Percentiles rank a stretch among this genome's conserved stretches.
Evolutionary conservation across 192 early-diverging fungal species (phyloP).

Genomic region (Phlyctochytrium arcticum): DNA sequence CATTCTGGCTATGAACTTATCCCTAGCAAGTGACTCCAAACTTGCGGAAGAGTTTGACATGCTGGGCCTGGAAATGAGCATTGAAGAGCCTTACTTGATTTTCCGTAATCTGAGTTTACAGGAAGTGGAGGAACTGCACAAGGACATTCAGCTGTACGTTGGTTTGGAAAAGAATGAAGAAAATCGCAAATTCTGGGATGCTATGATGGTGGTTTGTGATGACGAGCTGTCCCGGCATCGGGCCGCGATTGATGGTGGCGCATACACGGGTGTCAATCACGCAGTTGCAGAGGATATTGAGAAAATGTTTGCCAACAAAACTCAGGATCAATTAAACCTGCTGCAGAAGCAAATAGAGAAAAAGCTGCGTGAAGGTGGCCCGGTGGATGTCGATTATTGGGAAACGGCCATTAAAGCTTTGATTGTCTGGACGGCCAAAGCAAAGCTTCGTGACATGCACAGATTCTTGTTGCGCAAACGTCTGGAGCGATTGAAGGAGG

Average conservation of each 20-base stretch:
- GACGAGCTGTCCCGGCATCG: slow-evolving; percentile 56
- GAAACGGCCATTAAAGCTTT: slow-evolving; percentile 72
- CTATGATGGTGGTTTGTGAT: slow-evolving; percentile 77
- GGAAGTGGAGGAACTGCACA: slow-evolving; percentile 74
- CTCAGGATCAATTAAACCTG: slow-evolving; percentile 62
- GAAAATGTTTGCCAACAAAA: slow-evolving; percentile 67
- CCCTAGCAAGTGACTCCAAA: slow-evolving; percentile 64
- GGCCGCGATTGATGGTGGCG: slow-evolving; percentile 1
- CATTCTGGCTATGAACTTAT: slow-evolving; percentile 84
- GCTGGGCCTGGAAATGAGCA: slow-evolving; percentile 75
- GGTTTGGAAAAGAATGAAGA: slow-evolving; percentile 72
- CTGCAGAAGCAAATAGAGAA: slow-evolving; percentile 73
- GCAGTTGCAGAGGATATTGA: slow-evolving; percentile 58
- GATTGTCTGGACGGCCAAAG: slow-evolving; percentile 80
- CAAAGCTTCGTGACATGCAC: slow-evolving; percentile 76
- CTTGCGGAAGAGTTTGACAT: slow-evolving; percentile 68
- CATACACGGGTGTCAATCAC: not conserved
- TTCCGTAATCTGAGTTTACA: slow-evolving; percentile 59
- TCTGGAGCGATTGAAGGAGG: slow-evolving; percentile 62
- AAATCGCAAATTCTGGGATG: slow-evolving; percentile 82
- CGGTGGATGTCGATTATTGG: slow-evolving; percentile 94
- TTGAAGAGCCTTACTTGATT: slow-evolving; percentile 84
- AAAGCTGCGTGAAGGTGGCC: slow-evolving; percentile 63
- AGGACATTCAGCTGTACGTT: slow-evolving; percentile 87
- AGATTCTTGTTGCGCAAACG: slow-evolving; percentile 67